Evolutionary conservation across 208 protist species (phyloP).

Genomic region (Crithidia acanthocephali): DNA sequence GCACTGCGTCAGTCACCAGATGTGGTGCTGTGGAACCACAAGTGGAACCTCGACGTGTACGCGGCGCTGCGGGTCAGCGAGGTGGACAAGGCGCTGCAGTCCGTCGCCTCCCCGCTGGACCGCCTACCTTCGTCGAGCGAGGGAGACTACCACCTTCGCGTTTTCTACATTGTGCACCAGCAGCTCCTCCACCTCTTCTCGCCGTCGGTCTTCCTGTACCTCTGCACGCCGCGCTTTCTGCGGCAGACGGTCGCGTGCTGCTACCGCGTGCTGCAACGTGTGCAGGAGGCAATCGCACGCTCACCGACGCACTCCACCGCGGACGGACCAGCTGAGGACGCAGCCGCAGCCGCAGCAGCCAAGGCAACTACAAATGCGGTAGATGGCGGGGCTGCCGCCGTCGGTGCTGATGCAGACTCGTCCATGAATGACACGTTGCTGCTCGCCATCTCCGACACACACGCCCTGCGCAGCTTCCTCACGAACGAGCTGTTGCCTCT

Average conservation of each 20-base stretch:
- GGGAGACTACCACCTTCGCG: slow-evolving; percentile 23
- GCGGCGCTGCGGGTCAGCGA: slow-evolving; percentile 64
- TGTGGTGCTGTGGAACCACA: slow-evolving; percentile 78
- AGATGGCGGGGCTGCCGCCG: not conserved
- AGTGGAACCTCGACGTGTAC: slow-evolving; percentile 93
- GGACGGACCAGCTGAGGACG: not conserved
- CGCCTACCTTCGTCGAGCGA: slow-evolving; percentile 16
- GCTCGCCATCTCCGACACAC: slow-evolving; percentile 26
- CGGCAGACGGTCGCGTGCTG: slow-evolving; percentile 31
- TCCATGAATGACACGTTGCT: slow-evolving; percentile 13
- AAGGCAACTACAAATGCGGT: not conserved
- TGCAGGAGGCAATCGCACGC: slow-evolving; percentile 21
- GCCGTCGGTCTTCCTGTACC: slow-evolving; percentile 21
- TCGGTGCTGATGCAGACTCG: not conserved
- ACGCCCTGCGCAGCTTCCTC: slow-evolving; percentile 27
- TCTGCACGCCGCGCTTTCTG: slow-evolving; percentile 34
- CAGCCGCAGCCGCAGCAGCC: not conserved
- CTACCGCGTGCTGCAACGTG: slow-evolving; percentile 31
- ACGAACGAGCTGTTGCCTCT: slow-evolving; percentile 13
- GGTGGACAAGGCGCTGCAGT: slow-evolving; percentile 45
- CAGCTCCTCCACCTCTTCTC: slow-evolving; percentile 40
- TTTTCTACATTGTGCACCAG: slow-evolving; percentile 34
- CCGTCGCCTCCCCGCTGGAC: slow-evolving; percentile 29
- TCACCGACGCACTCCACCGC: not conserved
- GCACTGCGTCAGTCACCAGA: slow-evolving; percentile 65